Base-by-base conservation (phyloP, 2,329 filamentous ascomycete species). In the Colletotrichum sp. region DNA sequence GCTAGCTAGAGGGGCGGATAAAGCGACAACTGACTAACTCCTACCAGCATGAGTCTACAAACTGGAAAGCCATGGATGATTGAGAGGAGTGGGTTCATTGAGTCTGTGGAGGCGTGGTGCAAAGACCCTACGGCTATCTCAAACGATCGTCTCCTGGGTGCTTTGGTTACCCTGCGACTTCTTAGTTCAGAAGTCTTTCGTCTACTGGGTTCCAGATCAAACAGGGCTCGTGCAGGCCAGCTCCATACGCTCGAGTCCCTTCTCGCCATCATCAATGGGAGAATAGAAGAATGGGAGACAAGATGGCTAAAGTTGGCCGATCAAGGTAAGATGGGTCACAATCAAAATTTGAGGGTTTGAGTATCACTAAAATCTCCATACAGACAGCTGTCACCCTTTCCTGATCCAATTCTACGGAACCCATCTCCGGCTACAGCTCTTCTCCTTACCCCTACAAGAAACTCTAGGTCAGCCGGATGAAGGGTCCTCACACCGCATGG, bases 11-110 rank as follows among this genome's bases (percentile, higher is more conserved):
- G 6, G 0, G 21, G 12, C 7, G 28, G 8, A 2, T 1, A 12
- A 13, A 1, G 5, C 18, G 13, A 4, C 4, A 15, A 15, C 24
- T 13, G 3, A 26, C 62, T 15, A 13, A 52, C 2, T 18, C 6
- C 5, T 12, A 18, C 48, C 32, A 86, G 85, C 67, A 82, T 86
- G 58, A 86, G 85, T 58, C 70, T 86, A 6, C 85, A 87, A 73
- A 81, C 84, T 1, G 85, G 85, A 6, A 85, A 84, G 65, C 85
- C 85, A 0, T 85, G 82, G 79, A 87, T 87, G 85, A 85, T 86
- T 28, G 84, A 85, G 38, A 79, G 82, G 15, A 83, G 80, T 55
- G 79, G 81, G 18, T 81, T 86, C 64, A 83, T 86, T 62, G 81
- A 82, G 30, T 82, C 83, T n/a, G 78, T 81, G 8, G 81, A 82